Percentiles rank a stretch among this genome's conserved stretches.
phyloP scores from a whole-genome alignment of 2,329 filamentous ascomycete species.

The Tolypocladium nubicola region DNA sequence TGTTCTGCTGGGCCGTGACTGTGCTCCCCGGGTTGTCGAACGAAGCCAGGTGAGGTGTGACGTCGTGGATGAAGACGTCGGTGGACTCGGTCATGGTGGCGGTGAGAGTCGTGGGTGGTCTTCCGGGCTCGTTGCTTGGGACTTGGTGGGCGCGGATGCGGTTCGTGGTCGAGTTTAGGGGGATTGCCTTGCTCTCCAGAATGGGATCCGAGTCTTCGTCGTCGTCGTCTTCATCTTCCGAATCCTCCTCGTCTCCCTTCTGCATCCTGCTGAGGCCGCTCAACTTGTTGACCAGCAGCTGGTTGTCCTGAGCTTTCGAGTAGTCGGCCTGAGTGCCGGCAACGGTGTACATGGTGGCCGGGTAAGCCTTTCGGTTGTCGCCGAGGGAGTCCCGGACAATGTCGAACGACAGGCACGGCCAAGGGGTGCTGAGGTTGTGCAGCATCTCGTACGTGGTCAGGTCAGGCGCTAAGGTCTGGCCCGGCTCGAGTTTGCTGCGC shows the following conservation, averaged over 20 bases:
- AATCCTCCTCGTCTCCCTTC: constrained; percentile 52
- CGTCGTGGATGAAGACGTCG: constrained; percentile 85
- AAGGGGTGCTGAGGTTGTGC: constrained; percentile 84
- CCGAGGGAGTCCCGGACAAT: constrained; percentile 79
- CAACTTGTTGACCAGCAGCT: constrained; percentile 93
- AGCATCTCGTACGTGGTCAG: constrained; percentile 96
- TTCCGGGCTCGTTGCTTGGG: constrained; percentile 57
- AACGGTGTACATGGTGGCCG: constrained; percentile 89
- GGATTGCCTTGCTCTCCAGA: constrained; percentile 84
- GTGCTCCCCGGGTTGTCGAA: constrained; percentile 83
- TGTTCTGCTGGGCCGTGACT: constrained; percentile 74
- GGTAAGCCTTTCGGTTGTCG: constrained; percentile 84
- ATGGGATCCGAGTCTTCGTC: constrained; percentile 79
- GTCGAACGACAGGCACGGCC: constrained; percentile 96
- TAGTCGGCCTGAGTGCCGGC: constrained; percentile 86
- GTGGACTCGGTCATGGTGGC: constrained; percentile 88
- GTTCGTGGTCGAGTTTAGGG: constrained; percentile 80
- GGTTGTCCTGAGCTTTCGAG: constrained; percentile 69
- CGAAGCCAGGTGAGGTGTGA: constrained; percentile 77
- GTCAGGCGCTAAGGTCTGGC: constrained; percentile 85
- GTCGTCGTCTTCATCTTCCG: constrained; percentile 60
- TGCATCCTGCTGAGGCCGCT: constrained; percentile 87
- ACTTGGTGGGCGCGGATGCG: constrained; percentile 82
- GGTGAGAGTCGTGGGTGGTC: constrained; percentile 70
- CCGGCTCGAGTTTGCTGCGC: constrained; percentile 79